Conservation (phyloP, 805 yeast genomes). For the Saturnispora kantuleensis region DNA sequence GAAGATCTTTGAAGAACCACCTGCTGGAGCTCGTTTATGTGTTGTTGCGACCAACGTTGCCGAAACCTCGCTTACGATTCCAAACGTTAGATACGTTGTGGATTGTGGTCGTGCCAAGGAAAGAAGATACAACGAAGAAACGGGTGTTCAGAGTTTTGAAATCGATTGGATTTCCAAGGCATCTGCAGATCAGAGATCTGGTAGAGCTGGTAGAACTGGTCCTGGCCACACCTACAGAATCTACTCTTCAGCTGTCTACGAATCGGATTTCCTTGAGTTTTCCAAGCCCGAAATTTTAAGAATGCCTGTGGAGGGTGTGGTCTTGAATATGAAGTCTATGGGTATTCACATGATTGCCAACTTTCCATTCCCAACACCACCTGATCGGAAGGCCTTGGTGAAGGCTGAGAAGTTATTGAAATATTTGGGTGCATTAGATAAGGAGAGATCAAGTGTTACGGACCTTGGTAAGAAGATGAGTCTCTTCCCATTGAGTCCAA, state of each 20-base stretch:
- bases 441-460: constrained; percentile 45
- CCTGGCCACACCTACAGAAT: constrained; percentile 96
- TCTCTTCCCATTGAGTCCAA: constrained; percentile 84
- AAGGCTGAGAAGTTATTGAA: constrained; percentile 61
- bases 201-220: constrained; percentile 90
- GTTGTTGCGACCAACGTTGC: constrained; percentile 97
- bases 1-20: constrained; percentile 83
- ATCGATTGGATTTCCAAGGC: constrained; percentile 92
- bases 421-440: constrained; percentile 68
- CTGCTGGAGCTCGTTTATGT: constrained; percentile 76
- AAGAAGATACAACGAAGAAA: constrained; percentile 66
- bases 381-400: constrained; percentile 48
- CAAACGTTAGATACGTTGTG: constrained; percentile 88
- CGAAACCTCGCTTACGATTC: constrained; percentile 93
- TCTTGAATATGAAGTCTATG: constrained; percentile 92
- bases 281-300: constrained; percentile 83
- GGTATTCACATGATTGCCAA: constrained; percentile 84
- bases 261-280: constrained; percentile 74
- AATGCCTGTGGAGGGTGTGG: constrained; percentile 96
- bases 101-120: constrained; percentile 95
- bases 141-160: constrained; percentile 89
- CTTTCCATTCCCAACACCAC: constrained; percentile 93
- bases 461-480: constrained; percentile 80
- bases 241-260: constrained; percentile 89
- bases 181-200: constrained; percentile 78